A percentile compares a stretch with the other conserved stretches of the same genome.
Conservation (phyloP, 1,284 basidiomycete genomes). For the Ganoderma leucocontextum region DNA sequence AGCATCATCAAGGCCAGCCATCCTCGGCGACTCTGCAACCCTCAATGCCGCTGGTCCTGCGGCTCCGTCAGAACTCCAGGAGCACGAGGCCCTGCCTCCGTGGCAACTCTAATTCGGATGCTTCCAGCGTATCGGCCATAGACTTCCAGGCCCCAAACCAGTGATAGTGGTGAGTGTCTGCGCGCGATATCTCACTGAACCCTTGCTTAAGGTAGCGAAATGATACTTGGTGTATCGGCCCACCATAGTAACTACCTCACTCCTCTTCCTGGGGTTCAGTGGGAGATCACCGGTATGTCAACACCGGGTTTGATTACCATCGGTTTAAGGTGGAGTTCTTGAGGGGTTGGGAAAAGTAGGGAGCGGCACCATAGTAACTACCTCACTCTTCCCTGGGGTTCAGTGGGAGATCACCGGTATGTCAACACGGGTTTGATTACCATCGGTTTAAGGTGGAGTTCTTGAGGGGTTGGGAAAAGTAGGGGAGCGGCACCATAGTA, state of each 20-base stretch:
- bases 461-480: too few relatives aligned
- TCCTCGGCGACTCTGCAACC: background rate
- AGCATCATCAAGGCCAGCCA: background rate
- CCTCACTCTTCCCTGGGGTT: too few relatives aligned
- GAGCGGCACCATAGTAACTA: too few relatives aligned
- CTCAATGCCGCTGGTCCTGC: background rate
- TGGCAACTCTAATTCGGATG: constrained; percentile 4
- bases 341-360: background rate
- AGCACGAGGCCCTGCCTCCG: constrained; percentile 1
- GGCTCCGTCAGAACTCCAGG: background rate
- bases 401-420: too few relatives aligned
- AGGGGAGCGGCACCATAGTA: too few relatives aligned
- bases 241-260: constrained; percentile 3
- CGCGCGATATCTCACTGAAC: background rate
- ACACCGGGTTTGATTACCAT: constrained; percentile 17
- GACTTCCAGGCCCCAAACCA: constrained; percentile 20
- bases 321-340: constrained; percentile 1
- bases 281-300: constrained; percentile 40
- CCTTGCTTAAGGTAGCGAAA: background rate
- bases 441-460: too few relatives aligned
- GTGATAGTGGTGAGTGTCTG: constrained; percentile 20
- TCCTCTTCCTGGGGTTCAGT: constrained; percentile 32
- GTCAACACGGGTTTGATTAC: too few relatives aligned
- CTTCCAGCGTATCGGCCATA: background rate
- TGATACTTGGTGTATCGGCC: background rate